Percentiles rank a stretch among this genome's conserved stretches.
phyloP scores from a whole-genome alignment of 1,139 yeast genomes.

The Scheffersomyces insectosa region DNA sequence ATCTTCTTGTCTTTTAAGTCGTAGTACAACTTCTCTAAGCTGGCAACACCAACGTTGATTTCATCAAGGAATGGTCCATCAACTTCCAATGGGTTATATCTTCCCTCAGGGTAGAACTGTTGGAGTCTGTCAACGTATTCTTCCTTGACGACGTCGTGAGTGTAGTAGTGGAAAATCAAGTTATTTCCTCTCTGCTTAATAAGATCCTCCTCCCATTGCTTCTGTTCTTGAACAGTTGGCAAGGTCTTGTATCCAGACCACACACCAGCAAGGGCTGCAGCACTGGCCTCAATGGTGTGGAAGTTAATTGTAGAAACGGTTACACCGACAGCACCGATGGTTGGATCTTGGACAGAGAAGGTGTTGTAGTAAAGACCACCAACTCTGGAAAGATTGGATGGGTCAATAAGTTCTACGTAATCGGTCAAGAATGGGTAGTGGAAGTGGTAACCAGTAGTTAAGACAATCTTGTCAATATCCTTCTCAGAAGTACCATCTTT shows the following conservation, averaged over 20 bases:
- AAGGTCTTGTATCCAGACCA: constrained; percentile 35
- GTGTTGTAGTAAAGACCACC: constrained; percentile 40
- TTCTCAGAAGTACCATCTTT: constrained; percentile 34
- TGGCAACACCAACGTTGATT: constrained; percentile 22
- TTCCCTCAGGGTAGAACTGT: constrained; percentile 21
- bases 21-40: constrained; percentile 27
- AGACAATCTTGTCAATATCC: constrained; percentile 29
- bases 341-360: constrained; percentile 42
- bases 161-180: constrained; percentile 18
- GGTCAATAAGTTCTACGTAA: constrained; percentile 21
- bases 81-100: constrained; percentile 25
- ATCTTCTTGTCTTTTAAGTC: constrained; percentile 14
- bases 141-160: constrained; percentile 19
- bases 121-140: constrained; percentile 25
- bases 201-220: constrained; percentile 25
- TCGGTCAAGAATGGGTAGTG: constrained; percentile 33
- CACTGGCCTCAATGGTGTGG: constrained; percentile 43
- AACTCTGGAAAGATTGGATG: constrained; percentile 30
- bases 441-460: constrained; percentile 41
- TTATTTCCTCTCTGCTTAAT: constrained; percentile 15
- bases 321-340: constrained; percentile 42
- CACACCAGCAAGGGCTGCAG: constrained; percentile 49
- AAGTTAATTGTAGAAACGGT: constrained; percentile 41
- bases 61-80: constrained; percentile 26
- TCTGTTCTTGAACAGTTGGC: constrained; percentile 31